Base-by-base conservation (phyloP, 148 eudicot genomes). In the Euryodendron excelsum region DNA sequence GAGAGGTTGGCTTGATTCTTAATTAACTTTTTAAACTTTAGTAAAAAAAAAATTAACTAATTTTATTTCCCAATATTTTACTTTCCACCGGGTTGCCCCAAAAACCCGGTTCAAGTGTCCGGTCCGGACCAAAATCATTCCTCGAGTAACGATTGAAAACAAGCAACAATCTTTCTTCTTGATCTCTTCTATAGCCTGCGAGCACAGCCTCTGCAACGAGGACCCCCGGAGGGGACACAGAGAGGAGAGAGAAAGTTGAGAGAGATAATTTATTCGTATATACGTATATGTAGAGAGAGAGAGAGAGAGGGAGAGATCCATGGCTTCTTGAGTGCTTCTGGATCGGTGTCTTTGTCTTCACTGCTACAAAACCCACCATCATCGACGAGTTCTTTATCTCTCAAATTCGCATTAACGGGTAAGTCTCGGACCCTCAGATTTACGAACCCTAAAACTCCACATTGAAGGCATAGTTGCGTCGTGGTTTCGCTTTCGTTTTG, bases 401-500 rank as follows among this genome's bases (percentile, higher is more conserved):
- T 62, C 31, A 21, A 45, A 21, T 30, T 37, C 52, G 67, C 41
- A 71, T 27, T 47, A 10, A 60, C n/a, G 31, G 60, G 76, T 78
- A 56, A 67, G 73, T 55, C 21, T 30, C 20, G 1, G 66, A 80
- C 78, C 82, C 67, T 80, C 20, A 7, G 15, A 30, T 72, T 36
- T 27, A 14, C 53, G 52, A 41, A 76, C 23, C 58, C 59, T 59
- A 41, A 68, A 77, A 28, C 55, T 66, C 80, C 63, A 53, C 74
- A 77, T 37, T 78, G 56, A 68, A 55, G 67, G 8, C 39, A 31
- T 55, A 25, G 39, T 69, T 30, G 52, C 66, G 80, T 58, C 56
- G 80, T 41, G 58, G 47, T 68, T 69, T 69, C 80, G 80, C 74
- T 78, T 78, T 78, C 80, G 23, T 78, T 69, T 20, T 36, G 70